Conservation (phyloP, 176 grass and related monocot genomes). For the Paspalum notatum region DNA sequence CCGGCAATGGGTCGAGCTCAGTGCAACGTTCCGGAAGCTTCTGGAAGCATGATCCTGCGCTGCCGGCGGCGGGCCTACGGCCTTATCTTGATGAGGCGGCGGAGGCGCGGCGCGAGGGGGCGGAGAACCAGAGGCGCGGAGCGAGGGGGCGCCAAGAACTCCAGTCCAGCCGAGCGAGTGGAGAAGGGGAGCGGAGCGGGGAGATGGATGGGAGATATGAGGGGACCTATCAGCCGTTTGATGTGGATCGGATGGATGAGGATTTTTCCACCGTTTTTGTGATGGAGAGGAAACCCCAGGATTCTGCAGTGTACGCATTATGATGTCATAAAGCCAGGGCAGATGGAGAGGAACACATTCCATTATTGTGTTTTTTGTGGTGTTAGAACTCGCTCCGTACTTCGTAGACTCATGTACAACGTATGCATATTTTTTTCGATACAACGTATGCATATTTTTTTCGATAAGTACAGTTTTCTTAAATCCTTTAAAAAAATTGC, state of each 20-base stretch:
- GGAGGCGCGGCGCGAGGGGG: background rate
- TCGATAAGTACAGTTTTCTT: too few species aligned
- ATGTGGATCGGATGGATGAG: constrained; percentile 15
- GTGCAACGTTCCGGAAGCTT: constrained; percentile 32
- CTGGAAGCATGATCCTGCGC: constrained; percentile 9
- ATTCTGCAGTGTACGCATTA: background rate
- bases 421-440: too few species aligned
- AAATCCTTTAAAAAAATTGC: too few species aligned
- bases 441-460: too few species aligned
- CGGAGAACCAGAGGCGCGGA: background rate
- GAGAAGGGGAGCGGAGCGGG: background rate
- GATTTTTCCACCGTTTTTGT: background rate
- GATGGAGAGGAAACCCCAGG: background rate
- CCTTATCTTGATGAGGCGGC: constrained; percentile 54
- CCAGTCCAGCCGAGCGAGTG: background rate
- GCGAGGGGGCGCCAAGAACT: background rate
- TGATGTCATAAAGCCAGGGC: too few species aligned
- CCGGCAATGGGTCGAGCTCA: constrained; percentile 1
- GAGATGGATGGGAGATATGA: constrained; percentile 11
- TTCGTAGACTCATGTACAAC: too few species aligned
- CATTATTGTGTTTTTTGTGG: too few species aligned
- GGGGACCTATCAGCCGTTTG: background rate
- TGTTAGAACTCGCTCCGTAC: too few species aligned
- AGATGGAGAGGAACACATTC: too few species aligned
- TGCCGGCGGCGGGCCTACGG: background rate